These are phyloP conservation scores for Heritiera fomes DNA, from an alignment of 345 rosid genomes.

Conservation along the genomic window DNA sequence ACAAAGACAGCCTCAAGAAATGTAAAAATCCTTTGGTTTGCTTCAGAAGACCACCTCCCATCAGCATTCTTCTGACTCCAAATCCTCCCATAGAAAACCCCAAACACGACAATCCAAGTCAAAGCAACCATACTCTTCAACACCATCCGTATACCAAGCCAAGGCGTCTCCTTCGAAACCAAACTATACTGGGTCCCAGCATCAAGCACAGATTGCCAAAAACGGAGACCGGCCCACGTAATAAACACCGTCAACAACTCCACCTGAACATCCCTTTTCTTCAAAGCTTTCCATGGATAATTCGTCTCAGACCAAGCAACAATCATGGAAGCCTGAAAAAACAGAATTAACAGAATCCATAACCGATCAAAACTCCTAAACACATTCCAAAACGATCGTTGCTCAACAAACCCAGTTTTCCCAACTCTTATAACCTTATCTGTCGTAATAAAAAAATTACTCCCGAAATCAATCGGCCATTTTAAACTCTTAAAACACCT, in stretches of 20 bases:
- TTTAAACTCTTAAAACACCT: conserved; percentile 67
- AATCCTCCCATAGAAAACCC: conserved; percentile 67
- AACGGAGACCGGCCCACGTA: conserved; percentile 72
- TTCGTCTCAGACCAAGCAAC: conserved; percentile 64
- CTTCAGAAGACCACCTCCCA: conserved; percentile 58
- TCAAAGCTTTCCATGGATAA: conserved; percentile 58
- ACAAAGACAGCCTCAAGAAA: conserved; percentile 69
- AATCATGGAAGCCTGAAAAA: conserved; percentile 66
- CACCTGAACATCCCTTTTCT: conserved; percentile 55
- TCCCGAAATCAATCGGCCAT: conserved; percentile 61
- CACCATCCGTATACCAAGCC: conserved; percentile 70
- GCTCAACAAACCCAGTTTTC: conserved; percentile 91
- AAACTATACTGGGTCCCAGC: conserved; percentile 84
- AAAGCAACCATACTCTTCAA: conserved; percentile 62
- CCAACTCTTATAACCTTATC: conserved; percentile 52
- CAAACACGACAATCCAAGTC: conserved; percentile 71
- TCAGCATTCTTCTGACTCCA: conserved; percentile 74
- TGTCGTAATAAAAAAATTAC: conserved; percentile 48
- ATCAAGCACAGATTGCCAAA: conserved; percentile 72
- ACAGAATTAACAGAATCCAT: conserved; percentile 73
- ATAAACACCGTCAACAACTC: conserved; percentile 74
- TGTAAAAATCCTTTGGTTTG: conserved; percentile 47
- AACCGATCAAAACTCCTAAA: conserved; percentile 79
- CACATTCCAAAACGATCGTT: conserved; percentile 77
- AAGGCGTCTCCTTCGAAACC: conserved; percentile 62